Base-by-base conservation (phyloP, 495 filamentous ascomycete genomes). In the Viridothelium virens region DNA sequence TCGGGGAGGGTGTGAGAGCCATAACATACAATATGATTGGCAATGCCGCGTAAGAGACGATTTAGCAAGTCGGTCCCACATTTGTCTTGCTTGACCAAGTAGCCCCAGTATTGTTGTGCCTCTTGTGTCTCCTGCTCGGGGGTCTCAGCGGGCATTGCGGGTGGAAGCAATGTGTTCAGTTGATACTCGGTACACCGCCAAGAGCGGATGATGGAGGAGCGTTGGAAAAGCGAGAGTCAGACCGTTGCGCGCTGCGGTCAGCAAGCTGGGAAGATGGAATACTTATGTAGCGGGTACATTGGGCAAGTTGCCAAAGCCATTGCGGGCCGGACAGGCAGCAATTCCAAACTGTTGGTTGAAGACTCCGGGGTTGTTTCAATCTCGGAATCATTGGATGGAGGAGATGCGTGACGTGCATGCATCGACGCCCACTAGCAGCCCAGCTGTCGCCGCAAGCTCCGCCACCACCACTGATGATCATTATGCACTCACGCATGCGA, bases 1-100 rank as follows among this genome's bases (percentile, higher is more conserved):
- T 59, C 12, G 38, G n/a, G 25, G 12, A 65, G 25, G 34, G 4
- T 4, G n/a, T 6, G 11, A 38, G 14, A 56, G 5, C 25, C 25
- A 25, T 56, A 18, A 65, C 89, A 75, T 79, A 97, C 92, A 72
- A 98, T 92, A 70, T 90, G 82, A 64, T 87, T 80, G 62, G 89
- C 91, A 66, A 97, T 86, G 11, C 89, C 88, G 63, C 87, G 78
- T 70, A 96, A 83, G 65, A 98, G 81, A 67, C 87, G 84, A 74
- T 95, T 86, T 56, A 97, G 82, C 48, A 87, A 70, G 16, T 87
- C 85, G 2, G 90, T 89, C 4, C 91, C 88, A 34, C 83, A 85
- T 74, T 92, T 94, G 73, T 94, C 86, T 25, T 81, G 74, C 70
- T 90, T 86, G 78, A 96, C 91, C 69, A 97, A 77, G 69, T 90